Percentiles rank a stretch among this genome's conserved stretches.
These are phyloP conservation scores for Clavispora carvajalis DNA, from an alignment of 805 yeast genomes.

Conservation along the genomic window DNA sequence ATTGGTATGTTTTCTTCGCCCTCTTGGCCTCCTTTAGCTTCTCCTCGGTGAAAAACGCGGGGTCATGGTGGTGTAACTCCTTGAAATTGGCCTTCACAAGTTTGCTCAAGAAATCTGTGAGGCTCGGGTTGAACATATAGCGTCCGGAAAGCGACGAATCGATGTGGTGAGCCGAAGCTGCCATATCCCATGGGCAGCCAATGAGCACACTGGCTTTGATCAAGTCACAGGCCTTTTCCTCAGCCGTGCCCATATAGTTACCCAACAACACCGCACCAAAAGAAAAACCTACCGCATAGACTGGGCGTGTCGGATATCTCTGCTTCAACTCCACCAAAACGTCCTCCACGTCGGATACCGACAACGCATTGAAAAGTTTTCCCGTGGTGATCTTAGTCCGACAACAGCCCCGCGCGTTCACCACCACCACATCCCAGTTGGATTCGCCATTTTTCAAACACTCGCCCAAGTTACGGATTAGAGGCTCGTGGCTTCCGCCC, in stretches of 20 bases:
- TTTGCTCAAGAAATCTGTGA: slow-evolving; percentile 27
- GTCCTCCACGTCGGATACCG: slow-evolving; percentile 64
- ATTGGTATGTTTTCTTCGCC: slow-evolving; percentile 42
- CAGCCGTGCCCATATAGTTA: slow-evolving; percentile 66
- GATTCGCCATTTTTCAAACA: slow-evolving; percentile 19
- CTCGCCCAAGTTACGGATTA: slow-evolving; percentile 56
- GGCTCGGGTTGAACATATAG: slow-evolving; percentile 30
- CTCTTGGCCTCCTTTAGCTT: slow-evolving; percentile 45
- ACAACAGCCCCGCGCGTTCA: slow-evolving; percentile 76
- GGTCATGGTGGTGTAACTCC: slow-evolving; percentile 23
- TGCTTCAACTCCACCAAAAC: slow-evolving; percentile 46
- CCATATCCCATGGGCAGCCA: slow-evolving; percentile 75
- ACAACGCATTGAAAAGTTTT: slow-evolving; percentile 60
- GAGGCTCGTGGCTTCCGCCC: slow-evolving; percentile 81
- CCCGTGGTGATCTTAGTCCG: slow-evolving; percentile 65
- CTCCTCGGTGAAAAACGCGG: slow-evolving; percentile 24
- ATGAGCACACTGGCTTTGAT: slow-evolving; percentile 47
- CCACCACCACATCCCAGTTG: slow-evolving; percentile 61
- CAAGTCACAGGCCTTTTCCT: slow-evolving; percentile 24
- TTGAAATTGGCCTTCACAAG: slow-evolving; percentile 31
- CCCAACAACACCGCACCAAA: slow-evolving; percentile 70
- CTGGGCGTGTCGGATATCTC: slow-evolving; percentile 55
- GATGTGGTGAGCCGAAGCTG: slow-evolving; percentile 42
- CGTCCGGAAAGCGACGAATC: slow-evolving; percentile 30
- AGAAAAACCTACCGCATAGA: slow-evolving; percentile 72